Evolutionary conservation across 176 grass and related monocot species (phyloP).

Genomic region (Echinochloa phyllopogon): DNA sequence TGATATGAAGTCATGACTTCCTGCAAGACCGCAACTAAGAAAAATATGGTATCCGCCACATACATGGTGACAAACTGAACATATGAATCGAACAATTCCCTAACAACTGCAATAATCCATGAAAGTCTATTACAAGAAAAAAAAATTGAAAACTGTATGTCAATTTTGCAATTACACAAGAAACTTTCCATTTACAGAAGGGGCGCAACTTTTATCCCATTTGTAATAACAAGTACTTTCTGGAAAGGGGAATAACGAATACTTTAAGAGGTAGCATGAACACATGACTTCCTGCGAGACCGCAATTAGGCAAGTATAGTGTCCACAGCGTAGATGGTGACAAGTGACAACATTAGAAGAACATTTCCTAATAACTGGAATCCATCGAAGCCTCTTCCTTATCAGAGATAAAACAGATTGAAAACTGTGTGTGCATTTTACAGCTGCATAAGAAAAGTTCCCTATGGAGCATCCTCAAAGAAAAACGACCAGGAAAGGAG

Average conservation of each 20-base stretch:
- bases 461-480: background rate
- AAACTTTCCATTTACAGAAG: background rate
- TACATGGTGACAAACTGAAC: too few species aligned
- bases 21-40: too few species aligned
- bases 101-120: too few species aligned
- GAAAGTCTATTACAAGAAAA: too few species aligned
- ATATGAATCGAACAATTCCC: too few species aligned
- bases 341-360: background rate
- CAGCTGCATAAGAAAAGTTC: background rate
- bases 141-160: too few species aligned
- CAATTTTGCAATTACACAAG: too few species aligned
- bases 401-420: background rate
- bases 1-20: too few species aligned
- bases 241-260: background rate
- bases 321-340: background rate
- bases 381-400: background rate
- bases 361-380: background rate
- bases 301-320: background rate
- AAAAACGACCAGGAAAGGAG: background rate
- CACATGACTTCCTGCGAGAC: background rate
- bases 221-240: background rate
- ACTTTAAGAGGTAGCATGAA: background rate
- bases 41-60: too few species aligned
- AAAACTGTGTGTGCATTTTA: background rate
- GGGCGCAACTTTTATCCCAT: background rate